Conservation (phyloP, 208 protist genomes). For the Angomonas deanei region DNA sequence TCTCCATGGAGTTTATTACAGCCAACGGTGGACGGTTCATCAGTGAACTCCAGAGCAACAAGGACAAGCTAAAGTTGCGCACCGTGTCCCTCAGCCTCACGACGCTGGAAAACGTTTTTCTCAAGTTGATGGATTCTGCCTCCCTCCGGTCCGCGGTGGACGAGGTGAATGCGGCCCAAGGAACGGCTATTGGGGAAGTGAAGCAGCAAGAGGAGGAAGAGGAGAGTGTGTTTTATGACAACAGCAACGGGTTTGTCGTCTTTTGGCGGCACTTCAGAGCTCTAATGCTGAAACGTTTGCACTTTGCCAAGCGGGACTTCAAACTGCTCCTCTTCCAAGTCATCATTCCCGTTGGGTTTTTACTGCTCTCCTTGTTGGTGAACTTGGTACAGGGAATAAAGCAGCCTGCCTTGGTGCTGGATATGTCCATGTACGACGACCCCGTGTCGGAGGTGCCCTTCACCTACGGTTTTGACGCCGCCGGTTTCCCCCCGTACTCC, state of each 20-base stretch:
- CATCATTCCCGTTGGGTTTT: slow-evolving; percentile 63
- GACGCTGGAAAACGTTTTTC: slow-evolving; percentile 84
- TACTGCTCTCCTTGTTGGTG: slow-evolving; percentile 69
- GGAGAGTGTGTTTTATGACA: slow-evolving; percentile 1
- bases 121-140: slow-evolving; percentile 23
- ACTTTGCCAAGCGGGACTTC: slow-evolving; percentile 71
- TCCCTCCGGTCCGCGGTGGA: slow-evolving; percentile 10
- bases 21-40: slow-evolving; percentile 42
- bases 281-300: slow-evolving; percentile 67
- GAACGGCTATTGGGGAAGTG: not conserved
- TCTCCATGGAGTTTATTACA: slow-evolving; percentile 49
- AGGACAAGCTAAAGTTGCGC: slow-evolving; percentile 35
- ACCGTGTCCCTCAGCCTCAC: slow-evolving; percentile 61
- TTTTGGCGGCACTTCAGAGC: slow-evolving; percentile 68
- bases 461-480: slow-evolving; percentile 12
- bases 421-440: slow-evolving; percentile 58
- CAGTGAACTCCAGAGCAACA: slow-evolving; percentile 25
- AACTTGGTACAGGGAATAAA: slow-evolving; percentile 41
- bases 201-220: not conserved
- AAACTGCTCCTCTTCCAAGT: slow-evolving; percentile 72
- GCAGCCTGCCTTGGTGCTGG: slow-evolving; percentile 50
- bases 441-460: slow-evolving; percentile 42
- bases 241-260: slow-evolving; percentile 8
- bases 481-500: slow-evolving; percentile 4
- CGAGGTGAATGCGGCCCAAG: not conserved